Evolutionary conservation across 2,329 filamentous ascomycete species (phyloP), one percentile per base, ranked within the genome.

Genomic region (Chlorencoelia australis): DNA sequence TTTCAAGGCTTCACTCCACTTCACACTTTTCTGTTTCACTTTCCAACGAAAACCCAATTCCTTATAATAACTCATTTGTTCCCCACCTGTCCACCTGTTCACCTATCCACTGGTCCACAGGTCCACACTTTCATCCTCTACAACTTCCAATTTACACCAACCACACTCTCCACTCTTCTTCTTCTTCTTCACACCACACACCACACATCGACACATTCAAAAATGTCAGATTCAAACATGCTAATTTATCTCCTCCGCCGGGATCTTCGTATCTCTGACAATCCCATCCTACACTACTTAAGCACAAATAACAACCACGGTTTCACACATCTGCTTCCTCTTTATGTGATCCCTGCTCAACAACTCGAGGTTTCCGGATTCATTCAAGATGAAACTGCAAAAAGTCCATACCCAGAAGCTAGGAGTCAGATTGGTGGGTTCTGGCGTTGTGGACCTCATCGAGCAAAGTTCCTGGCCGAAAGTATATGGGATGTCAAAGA

Each of bases 351-450:
- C 34, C 66, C 75, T 0, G 71, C 80, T 3, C 67, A 82, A 34
- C 82, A 89, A 48, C 62, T 88, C 15, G 82, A 89, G 53, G 65
- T 83, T 1, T 82, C 79, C 0, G 84, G 84, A 2, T 83, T 89
- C 49, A 59, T 88, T n/a, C 61, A 65, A 8, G 49, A 59, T 32
- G 37, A 47, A 35, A 33, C 44, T 24, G 48, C 45, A 28, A 59
- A 63, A 32, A 81, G 69, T 5, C 83, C 83, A 0, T 87, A 82
- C 44, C 76, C 76, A 0, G 72, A 77, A 50, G 80, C 82, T 3
- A 67, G 71, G 39, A 83, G 79, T 48, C 56, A 65, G n/a, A 60
- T 81, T 3, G 79, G 69, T 9, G 63, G 67, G 1, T 82, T 83
- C 52, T 86, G 79, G 78, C 67, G 82, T 53, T 86, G 80, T 49